These are phyloP conservation scores for Phyllosticta paracitricarpa DNA, from an alignment of 2,329 filamentous ascomycete genomes.

Conservation along the genomic window DNA sequence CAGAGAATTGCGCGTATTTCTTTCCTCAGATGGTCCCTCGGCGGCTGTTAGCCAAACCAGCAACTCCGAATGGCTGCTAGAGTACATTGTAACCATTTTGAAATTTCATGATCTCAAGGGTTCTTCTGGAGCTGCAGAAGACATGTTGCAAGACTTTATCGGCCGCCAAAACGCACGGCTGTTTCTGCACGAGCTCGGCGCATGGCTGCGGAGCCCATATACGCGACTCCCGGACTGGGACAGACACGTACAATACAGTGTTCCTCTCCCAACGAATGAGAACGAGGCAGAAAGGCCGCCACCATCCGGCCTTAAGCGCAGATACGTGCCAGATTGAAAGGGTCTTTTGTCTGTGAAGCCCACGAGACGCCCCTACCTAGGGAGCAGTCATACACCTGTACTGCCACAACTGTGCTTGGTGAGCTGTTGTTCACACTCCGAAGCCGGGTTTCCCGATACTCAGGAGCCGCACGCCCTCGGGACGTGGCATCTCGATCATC, in stretches of 20 bases:
- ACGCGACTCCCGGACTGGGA: conserved; percentile 69
- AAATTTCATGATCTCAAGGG: conserved; percentile 75
- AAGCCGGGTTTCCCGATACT: too few relatives aligned
- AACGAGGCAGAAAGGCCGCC: not conserved
- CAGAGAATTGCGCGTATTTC: conserved; percentile 74
- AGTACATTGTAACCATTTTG: conserved; percentile 75
- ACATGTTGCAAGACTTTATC: conserved; percentile 68
- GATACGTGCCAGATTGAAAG: not conserved
- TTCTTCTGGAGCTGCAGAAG: conserved; percentile 67
- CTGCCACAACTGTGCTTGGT: too few relatives aligned
- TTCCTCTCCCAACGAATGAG: conserved; percentile 12
- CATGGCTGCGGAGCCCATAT: conserved; percentile 76
- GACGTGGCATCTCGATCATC: too few relatives aligned
- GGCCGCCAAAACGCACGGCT: conserved; percentile 62
- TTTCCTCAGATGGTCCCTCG: conserved; percentile 28
- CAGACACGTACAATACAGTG: conserved; percentile 59
- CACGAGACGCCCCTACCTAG: too few relatives aligned
- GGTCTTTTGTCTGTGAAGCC: too few relatives aligned
- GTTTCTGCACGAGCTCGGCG: conserved; percentile 75
- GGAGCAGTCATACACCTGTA: too few relatives aligned
- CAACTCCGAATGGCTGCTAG: conserved; percentile 75
- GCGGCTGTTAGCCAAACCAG: conserved; percentile 39
- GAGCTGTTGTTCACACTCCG: too few relatives aligned
- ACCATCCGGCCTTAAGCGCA: not conserved
- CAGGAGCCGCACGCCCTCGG: too few relatives aligned